Evolutionary conservation across 2,329 filamentous ascomycete species (phyloP).

Genomic region (Eurotiales sp.): DNA sequence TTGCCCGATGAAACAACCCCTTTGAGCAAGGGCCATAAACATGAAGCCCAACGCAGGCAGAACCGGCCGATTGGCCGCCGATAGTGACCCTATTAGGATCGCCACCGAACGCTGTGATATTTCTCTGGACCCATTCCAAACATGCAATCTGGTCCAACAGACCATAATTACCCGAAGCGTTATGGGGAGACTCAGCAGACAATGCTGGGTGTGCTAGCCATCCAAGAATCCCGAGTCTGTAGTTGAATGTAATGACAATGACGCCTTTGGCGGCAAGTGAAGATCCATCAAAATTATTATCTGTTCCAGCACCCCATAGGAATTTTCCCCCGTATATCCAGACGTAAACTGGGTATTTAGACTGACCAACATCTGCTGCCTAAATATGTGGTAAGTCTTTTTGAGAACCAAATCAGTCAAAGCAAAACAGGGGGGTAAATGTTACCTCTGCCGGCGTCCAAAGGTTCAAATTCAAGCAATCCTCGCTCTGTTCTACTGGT

Average conservation of each 20-base stretch:
- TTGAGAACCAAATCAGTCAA: too few species aligned
- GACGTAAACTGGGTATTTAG: conserved; percentile 61
- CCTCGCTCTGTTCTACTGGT: conserved; percentile 9
- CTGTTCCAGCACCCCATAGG: conserved; percentile 54
- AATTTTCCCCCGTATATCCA: conserved; percentile 62
- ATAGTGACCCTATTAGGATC: conserved; percentile 23
- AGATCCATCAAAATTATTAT: conserved; percentile 44
- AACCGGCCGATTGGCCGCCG: conserved; percentile 25
- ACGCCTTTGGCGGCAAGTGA: neutral
- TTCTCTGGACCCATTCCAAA: conserved; percentile 23
- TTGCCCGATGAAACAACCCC: neutral
- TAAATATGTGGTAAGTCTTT: too few species aligned
- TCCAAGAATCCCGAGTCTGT: conserved; percentile 22
- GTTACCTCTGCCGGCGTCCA: neutral
- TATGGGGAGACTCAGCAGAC: neutral
- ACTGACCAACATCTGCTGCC: conserved; percentile 18
- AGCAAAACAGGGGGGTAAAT: neutral
- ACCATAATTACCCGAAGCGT: conserved; percentile 17
- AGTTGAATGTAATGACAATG: conserved; percentile 20
- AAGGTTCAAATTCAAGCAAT: neutral
- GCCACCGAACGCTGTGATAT: conserved; percentile 26
- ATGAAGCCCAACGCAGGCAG: conserved; percentile 8
- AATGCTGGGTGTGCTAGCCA: conserved; percentile 16
- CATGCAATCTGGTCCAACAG: conserved; percentile 19
- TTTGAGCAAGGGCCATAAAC: neutral